Evolutionary conservation across 225 moss, liverwort and hornwort genomes (phyloP).

Genomic region (Straminergon stramineum): DNA sequence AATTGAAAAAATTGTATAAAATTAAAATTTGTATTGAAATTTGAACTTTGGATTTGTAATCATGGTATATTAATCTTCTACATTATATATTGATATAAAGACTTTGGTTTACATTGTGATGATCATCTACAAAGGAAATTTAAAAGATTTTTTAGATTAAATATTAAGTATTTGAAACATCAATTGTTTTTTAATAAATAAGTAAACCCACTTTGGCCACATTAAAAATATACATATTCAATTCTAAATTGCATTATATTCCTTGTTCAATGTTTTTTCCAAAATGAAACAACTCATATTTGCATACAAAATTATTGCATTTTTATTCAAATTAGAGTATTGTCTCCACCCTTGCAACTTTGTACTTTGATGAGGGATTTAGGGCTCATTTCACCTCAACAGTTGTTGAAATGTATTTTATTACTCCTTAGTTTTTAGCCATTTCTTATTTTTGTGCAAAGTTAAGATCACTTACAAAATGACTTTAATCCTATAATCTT

Average conservation of each 20-base stretch:
- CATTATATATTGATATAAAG: no score
- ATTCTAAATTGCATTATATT: neutral
- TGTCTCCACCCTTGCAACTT: neutral
- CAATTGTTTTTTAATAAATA: neutral
- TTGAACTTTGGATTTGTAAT: neutral
- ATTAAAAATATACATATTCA: neutral
- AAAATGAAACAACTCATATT: neutral
- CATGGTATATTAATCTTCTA: neutral
- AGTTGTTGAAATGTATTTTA: no score
- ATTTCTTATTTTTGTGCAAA: neutral
- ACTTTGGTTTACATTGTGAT: neutral
- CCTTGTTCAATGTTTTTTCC: no score
- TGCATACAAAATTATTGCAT: neutral
- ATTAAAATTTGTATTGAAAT: neutral
- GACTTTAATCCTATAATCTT: no score
- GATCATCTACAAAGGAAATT: neutral
- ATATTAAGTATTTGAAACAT: neutral
- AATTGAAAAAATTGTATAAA: neutral
- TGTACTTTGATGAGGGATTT: no score
- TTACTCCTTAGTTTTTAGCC: no score
- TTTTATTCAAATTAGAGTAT: neutral
- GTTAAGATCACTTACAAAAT: no score
- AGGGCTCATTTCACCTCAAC: no score
- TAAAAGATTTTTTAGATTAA: neutral
- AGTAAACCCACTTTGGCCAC: fast-evolving